Percentiles rank a stretch among this genome's conserved stretches.
phyloP scores from a whole-genome alignment of 139 green algal genomes.

The Choricystis sp. region DNA sequence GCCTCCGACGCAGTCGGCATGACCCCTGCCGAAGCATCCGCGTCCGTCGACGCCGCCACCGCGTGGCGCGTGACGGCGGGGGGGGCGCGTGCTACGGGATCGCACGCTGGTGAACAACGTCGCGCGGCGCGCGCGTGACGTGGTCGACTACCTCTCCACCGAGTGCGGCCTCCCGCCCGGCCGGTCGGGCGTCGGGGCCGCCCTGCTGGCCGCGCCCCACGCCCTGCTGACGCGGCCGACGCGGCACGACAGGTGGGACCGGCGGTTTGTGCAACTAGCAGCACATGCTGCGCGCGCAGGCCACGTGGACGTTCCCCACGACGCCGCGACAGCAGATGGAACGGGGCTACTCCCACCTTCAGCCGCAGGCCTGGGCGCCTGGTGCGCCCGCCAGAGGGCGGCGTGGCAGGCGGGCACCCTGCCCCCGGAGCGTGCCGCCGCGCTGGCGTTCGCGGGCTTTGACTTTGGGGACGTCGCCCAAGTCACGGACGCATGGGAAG shows the following conservation, averaged over 20 bases:
- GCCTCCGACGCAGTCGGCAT: constrained; percentile 17
- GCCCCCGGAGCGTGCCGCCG: constrained; percentile 16
- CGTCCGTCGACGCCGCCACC: constrained; percentile 12
- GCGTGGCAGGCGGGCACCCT: constrained; percentile 18
- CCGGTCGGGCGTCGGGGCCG: constrained; percentile 19
- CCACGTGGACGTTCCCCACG: constrained; percentile 39
- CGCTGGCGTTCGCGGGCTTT: constrained; percentile 34
- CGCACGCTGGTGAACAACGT: constrained; percentile 19
- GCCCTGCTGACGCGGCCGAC: constrained; percentile 48
- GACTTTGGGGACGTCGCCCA: constrained; percentile 39
- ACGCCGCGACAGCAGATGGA: too few species aligned
- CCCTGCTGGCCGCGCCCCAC: constrained; percentile 20
- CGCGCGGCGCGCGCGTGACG: constrained; percentile 26
- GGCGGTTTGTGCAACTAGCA: constrained; percentile 29
- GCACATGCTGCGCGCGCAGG: constrained; percentile 24
- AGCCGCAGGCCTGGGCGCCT: constrained; percentile 23
- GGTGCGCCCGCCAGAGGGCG: constrained; percentile 28
- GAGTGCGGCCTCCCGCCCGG: constrained; percentile 18
- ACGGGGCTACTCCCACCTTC: too few species aligned
- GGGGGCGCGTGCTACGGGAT: constrained; percentile 38
- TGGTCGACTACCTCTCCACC: constrained; percentile 25
- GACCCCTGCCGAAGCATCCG: constrained; percentile 18
- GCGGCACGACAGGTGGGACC: constrained; percentile 36
- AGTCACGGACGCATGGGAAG: constrained; percentile 45
- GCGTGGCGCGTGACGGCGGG: constrained; percentile 39